phyloP scores from a whole-genome alignment of 2,329 filamentous ascomycete genomes.

The Colletotrichum coccodes region DNA sequence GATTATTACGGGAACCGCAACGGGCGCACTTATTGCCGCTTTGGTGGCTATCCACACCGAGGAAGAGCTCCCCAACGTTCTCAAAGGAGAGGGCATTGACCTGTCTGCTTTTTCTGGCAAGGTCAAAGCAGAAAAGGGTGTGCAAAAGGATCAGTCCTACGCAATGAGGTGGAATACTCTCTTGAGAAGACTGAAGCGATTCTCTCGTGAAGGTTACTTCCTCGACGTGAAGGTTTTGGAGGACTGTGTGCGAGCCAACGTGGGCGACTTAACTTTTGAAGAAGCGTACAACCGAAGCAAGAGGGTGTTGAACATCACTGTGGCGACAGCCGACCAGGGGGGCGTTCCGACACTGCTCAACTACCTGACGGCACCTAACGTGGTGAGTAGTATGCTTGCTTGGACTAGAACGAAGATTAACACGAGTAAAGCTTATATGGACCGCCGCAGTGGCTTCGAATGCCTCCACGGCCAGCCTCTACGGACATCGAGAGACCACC shows the following conservation, averaged over 20 bases:
- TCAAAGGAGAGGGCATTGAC: conserved; percentile 84
- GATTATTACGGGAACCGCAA: conserved; percentile 92
- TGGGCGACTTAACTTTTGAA: conserved; percentile 91
- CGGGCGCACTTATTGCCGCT: conserved; percentile 88
- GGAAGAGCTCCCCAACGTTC: conserved; percentile 80
- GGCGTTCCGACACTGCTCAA: conserved; percentile 89
- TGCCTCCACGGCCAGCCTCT: conserved; percentile 71
- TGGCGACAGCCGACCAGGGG: conserved; percentile 78
- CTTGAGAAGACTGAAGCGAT: conserved; percentile 72
- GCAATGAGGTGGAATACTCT: conserved; percentile 67
- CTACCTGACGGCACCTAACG: conserved; percentile 92
- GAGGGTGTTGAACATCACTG: conserved; percentile 89
- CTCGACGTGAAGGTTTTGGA: conserved; percentile 85
- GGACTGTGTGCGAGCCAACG: conserved; percentile 84
- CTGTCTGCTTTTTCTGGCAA: conserved; percentile 75
- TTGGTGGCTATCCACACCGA: conserved; percentile 89
- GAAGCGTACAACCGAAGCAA: conserved; percentile 90
- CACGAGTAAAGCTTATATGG: conserved; percentile 73
- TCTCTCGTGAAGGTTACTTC: conserved; percentile 82
- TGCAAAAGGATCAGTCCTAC: conserved; percentile 48
- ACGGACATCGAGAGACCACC: conserved; percentile 69
- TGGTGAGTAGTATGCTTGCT: conserved; percentile 66
- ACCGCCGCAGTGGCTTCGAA: conserved; percentile 83
- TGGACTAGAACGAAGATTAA: conserved; percentile 14
- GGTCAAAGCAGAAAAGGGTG: conserved; percentile 41